A percentile compares a stretch with the other conserved stretches of the same genome.
Evolutionary conservation across 148 eudicot genomes (phyloP).

Genomic region (Rhododendron ferrugineum): DNA sequence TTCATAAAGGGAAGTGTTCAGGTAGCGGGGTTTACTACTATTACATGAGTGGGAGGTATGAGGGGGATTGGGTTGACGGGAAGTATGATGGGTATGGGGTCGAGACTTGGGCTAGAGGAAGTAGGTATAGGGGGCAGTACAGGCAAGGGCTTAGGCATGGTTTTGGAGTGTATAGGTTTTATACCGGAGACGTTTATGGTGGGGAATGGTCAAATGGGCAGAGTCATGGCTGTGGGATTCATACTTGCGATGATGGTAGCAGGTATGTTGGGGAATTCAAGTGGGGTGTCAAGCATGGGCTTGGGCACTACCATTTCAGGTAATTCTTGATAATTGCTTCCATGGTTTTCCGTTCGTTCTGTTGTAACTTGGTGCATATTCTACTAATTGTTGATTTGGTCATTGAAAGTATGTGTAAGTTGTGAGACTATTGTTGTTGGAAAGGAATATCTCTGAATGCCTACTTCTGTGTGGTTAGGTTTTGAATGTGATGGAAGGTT

Average conservation of each 20-base stretch:
- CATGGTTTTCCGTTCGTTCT: background rate
- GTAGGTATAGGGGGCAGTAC: conserved; percentile 83
- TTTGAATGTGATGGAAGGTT: background rate
- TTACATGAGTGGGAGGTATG: conserved; percentile 90
- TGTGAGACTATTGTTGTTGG: background rate
- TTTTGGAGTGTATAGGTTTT: conserved; percentile 88
- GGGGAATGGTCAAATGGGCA: conserved; percentile 97
- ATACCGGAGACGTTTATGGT: conserved; percentile 86
- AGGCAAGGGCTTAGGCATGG: conserved; percentile 92
- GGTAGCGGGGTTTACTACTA: conserved; percentile 95
- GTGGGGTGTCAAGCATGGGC: conserved; percentile 98
- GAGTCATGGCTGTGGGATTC: conserved; percentile 93
- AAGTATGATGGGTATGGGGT: conserved; percentile 94
- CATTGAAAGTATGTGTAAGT: background rate
- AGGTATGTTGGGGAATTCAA: conserved; percentile 92
- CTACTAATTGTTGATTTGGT: background rate
- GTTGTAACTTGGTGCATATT: background rate
- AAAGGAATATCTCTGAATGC: background rate
- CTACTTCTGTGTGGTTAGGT: background rate
- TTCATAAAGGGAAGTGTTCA: conserved; percentile 85
- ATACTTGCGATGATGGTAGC: conserved; percentile 93
- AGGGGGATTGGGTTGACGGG: conserved; percentile 97
- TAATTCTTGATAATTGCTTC: conserved; percentile 18
- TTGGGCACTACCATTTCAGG: conserved; percentile 96
- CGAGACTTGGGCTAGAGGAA: conserved; percentile 94